A percentile compares a stretch with the other conserved stretches of the same genome.
phyloP scores from a whole-genome alignment of 306 rosid species.

The Cicer cuneatum region DNA sequence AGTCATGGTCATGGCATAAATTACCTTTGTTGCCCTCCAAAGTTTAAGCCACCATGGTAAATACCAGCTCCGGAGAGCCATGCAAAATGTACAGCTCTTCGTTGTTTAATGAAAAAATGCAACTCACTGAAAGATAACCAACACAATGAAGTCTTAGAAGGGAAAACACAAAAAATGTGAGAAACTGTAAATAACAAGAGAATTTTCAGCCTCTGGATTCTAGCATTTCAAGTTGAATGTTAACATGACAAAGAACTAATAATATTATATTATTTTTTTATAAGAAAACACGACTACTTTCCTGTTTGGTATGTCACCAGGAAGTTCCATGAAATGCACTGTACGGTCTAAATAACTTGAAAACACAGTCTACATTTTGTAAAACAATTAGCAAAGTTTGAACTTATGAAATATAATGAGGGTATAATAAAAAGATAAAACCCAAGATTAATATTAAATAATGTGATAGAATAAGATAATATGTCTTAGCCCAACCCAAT shows the following conservation, averaged over 20 bases:
- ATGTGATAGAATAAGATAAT: slow-evolving; percentile 35
- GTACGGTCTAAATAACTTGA: slow-evolving; percentile 80
- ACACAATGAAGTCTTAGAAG: slow-evolving; percentile 35
- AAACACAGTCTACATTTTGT: slow-evolving; percentile 72
- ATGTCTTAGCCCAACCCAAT: not conserved
- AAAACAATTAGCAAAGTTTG: slow-evolving; percentile 41
- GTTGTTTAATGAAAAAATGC: slow-evolving; percentile 91
- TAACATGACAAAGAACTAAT: slow-evolving; percentile 12
- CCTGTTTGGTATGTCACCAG: slow-evolving; percentile 97
- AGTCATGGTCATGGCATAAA: slow-evolving; percentile 42
- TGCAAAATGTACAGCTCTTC: slow-evolving; percentile 96
- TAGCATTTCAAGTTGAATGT: slow-evolving; percentile 26
- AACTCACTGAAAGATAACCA: slow-evolving; percentile 74
- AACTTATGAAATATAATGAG: slow-evolving; percentile 34
- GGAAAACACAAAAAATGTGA: slow-evolving; percentile 24
- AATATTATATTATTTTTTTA: not conserved
- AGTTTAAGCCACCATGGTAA: slow-evolving; percentile 90
- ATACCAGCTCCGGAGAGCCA: slow-evolving; percentile 99
- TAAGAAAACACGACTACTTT: slow-evolving; percentile 41
- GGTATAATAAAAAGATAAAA: slow-evolving; percentile 24
- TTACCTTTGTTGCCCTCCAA: slow-evolving; percentile 88
- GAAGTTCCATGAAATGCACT: slow-evolving; percentile 97
- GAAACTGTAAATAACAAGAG: slow-evolving; percentile 6
- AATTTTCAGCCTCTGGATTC: slow-evolving; percentile 21
- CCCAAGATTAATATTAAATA: slow-evolving; percentile 31